Conservation (phyloP, 2,329 filamentous ascomycete species). For the Pyrenochaeta sp. region DNA sequence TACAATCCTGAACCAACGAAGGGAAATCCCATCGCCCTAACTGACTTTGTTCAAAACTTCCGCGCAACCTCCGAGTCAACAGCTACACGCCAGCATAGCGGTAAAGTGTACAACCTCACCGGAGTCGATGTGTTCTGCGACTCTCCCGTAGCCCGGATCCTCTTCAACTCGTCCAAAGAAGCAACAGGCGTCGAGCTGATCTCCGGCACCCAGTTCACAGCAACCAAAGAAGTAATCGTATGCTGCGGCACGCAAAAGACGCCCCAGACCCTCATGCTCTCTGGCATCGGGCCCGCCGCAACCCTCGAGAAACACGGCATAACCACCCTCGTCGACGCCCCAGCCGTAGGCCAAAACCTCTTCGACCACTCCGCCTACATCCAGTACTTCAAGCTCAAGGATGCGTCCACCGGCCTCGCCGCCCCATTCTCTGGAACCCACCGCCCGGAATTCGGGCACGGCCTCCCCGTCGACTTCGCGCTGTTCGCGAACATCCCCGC, state of each 20-base stretch:
- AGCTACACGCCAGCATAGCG: conserved; percentile 24
- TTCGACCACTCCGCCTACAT: conserved; percentile 22
- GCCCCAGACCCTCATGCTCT: conserved; percentile 49
- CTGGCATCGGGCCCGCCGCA: conserved; percentile 41
- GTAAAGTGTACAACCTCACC: conserved; percentile 23
- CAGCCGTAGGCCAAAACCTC: conserved; percentile 35
- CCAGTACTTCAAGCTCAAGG: conserved; percentile 23
- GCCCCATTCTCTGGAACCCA: conserved; percentile 18
- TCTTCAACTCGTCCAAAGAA: conserved; percentile 16
- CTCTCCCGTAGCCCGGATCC: conserved; percentile 15
- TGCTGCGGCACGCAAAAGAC: conserved; percentile 48
- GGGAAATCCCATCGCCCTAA: conserved; percentile 22
- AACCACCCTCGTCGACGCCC: conserved; percentile 13
- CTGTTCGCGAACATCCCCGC: conserved; percentile 20
- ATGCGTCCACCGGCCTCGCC: conserved; percentile 22
- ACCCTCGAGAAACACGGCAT: conserved; percentile 25
- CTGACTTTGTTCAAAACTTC: conserved; percentile 18
- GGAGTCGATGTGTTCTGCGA: conserved; percentile 17
- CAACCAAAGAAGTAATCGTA: conserved; percentile 52
- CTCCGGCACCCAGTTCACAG: conserved; percentile 17
- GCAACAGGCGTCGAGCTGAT: conserved; percentile 43
- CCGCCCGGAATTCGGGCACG: conserved; percentile 26
- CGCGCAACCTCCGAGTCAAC: conserved; percentile 16
- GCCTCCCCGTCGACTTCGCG: conserved; percentile 20
- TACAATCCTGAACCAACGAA: conserved; percentile 16